Conservation (phyloP, 306 rosid species). For the Quercus glauca region DNA sequence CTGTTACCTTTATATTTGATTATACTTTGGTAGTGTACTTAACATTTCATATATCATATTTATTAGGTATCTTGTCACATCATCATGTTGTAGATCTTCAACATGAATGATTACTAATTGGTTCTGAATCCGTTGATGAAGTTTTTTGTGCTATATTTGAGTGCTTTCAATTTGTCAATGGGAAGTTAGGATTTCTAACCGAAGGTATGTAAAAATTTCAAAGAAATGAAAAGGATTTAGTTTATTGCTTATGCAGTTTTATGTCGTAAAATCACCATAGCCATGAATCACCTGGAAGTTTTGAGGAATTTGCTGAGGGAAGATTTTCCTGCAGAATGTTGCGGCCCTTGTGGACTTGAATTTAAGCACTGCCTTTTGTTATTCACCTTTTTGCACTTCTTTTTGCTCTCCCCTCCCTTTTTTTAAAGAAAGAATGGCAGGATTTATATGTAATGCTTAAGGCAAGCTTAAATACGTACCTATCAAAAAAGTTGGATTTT, state of each 20-base stretch:
- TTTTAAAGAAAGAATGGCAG: background rate
- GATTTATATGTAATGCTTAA: background rate
- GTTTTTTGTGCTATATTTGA: background rate
- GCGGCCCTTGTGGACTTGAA: background rate
- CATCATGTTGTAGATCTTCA: background rate
- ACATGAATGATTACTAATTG: background rate
- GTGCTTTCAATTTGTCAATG: background rate
- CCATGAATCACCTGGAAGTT: background rate
- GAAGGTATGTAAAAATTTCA: background rate
- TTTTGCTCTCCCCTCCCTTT: background rate
- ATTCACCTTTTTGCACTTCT: background rate
- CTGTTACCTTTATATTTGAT: slow-evolving; percentile 7
- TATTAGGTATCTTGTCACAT: background rate
- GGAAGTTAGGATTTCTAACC: background rate
- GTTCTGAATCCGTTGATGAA: background rate
- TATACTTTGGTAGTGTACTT: slow-evolving; percentile 18
- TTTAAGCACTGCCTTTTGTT: background rate
- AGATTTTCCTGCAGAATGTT: background rate
- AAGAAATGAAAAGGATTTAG: background rate
- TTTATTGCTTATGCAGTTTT: background rate
- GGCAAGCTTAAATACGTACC: background rate
- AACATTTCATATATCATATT: background rate
- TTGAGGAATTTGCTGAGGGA: background rate
- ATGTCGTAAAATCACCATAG: background rate
- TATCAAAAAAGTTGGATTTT: too few relatives aligned